A percentile compares a stretch with the other conserved stretches of the same genome.
Conservation (phyloP, 306 rosid species). For the Herpetospermum pedunculosum region DNA sequence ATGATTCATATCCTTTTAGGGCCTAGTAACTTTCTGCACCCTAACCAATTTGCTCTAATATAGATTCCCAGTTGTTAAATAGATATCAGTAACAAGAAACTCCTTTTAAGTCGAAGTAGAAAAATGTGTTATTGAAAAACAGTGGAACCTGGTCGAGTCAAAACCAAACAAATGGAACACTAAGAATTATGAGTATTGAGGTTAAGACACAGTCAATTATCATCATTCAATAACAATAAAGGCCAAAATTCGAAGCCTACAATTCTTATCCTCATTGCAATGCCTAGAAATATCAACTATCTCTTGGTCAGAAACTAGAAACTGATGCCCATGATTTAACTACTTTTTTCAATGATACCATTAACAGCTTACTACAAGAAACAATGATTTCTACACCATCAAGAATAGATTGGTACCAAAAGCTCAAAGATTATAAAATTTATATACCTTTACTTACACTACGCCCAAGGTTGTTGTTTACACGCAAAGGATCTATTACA, state of each 20-base stretch:
- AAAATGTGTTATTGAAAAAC: background rate
- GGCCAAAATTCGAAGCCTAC: background rate
- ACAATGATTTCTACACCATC: background rate
- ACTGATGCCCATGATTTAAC: background rate
- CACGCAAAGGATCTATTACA: constrained; percentile 94
- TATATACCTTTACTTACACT: constrained; percentile 94
- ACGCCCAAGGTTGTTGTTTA: constrained; percentile 97
- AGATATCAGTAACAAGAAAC: background rate
- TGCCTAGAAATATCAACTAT: background rate
- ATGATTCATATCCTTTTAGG: background rate
- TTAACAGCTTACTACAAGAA: background rate
- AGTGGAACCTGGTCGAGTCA: background rate
- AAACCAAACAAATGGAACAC: background rate
- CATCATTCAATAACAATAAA: background rate
- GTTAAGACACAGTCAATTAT: background rate
- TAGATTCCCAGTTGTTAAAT: background rate
- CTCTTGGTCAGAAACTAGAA: background rate
- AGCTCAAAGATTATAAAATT: constrained; percentile 3
- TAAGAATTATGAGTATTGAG: background rate
- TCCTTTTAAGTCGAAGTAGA: background rate
- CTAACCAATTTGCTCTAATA: background rate
- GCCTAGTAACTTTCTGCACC: background rate
- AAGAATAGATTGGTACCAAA: background rate
- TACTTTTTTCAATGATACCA: background rate
- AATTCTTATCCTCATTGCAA: background rate